These are phyloP conservation scores for Colletotrichum tofieldiae DNA, from an alignment of 2,329 filamentous ascomycete species.

Conservation along the genomic window DNA sequence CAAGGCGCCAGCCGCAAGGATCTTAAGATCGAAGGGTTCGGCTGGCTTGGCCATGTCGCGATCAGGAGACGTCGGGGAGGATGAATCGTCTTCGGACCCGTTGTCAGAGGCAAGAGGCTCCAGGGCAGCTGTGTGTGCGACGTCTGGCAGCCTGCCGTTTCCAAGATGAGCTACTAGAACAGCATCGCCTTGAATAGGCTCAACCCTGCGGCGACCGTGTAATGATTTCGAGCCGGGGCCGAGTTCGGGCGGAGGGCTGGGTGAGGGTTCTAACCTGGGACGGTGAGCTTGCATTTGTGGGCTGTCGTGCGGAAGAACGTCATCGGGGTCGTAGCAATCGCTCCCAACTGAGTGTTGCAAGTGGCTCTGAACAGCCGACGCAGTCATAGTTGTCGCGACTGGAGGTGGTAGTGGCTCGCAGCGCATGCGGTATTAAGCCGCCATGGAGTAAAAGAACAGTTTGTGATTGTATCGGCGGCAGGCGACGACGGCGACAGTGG, in stretches of 20 bases:
- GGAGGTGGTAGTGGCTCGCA: conserved; percentile 43
- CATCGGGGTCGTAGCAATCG: conserved; percentile 63
- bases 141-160: conserved; percentile 75
- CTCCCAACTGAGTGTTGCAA: conserved; percentile 50
- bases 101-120: conserved; percentile 62
- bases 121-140: conserved; percentile 71
- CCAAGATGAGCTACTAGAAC: conserved; percentile 78
- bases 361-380: conserved; percentile 54
- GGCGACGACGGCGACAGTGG: neutral
- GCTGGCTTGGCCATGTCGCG: conserved; percentile 30
- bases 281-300: conserved; percentile 51
- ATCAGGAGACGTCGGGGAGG: conserved; percentile 37
- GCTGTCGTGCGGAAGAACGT: conserved; percentile 58
- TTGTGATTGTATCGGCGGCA: neutral
- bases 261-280: conserved; percentile 52
- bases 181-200: conserved; percentile 73
- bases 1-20: conserved; percentile 52
- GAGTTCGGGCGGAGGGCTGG: conserved; percentile 62
- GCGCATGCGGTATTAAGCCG: conserved; percentile 49
- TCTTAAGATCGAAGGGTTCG: conserved; percentile 49
- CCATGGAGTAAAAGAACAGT: conserved; percentile 47
- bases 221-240: conserved; percentile 61
- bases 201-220: conserved; percentile 69
- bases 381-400: conserved; percentile 57
- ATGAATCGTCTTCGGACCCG: conserved; percentile 39